Conservation (phyloP, 257 asterid species). For the Gentiana macrophylla region DNA sequence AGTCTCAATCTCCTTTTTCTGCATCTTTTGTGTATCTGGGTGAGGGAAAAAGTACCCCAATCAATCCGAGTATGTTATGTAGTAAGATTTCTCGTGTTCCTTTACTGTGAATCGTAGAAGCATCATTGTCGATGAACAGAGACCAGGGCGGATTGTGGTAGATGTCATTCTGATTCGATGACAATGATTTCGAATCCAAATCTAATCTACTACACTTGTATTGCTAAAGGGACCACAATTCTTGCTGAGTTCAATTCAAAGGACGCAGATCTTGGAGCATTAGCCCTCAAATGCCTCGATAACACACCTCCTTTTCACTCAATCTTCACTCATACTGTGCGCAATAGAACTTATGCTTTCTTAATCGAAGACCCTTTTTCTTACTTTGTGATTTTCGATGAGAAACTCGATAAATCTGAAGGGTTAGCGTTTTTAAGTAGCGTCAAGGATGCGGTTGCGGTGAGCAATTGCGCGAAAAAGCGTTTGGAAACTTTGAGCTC, state of each 20-base stretch:
- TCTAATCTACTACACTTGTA: slow-evolving; percentile 59
- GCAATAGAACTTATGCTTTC: slow-evolving; percentile 52
- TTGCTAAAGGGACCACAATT: slow-evolving; percentile 52
- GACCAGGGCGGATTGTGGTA: slow-evolving; percentile 6
- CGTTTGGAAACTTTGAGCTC: slow-evolving; percentile 36
- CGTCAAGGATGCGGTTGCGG: slow-evolving; percentile 35
- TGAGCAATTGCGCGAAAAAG: slow-evolving; percentile 16
- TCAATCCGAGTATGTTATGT: not conserved
- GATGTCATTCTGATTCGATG: slow-evolving; percentile 3
- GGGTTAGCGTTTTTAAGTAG: slow-evolving; percentile 43
- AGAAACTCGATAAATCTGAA: slow-evolving; percentile 44
- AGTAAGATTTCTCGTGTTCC: not conserved
- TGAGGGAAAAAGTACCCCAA: too few species aligned
- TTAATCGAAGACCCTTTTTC: slow-evolving; percentile 40
- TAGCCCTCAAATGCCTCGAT: slow-evolving; percentile 64
- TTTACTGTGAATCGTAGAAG: too few species aligned
- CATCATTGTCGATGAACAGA: not conserved
- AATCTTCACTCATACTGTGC: slow-evolving; percentile 63
- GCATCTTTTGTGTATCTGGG: too few species aligned
- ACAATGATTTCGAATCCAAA: slow-evolving; percentile 49
- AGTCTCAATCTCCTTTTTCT: too few species aligned
- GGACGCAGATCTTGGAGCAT: slow-evolving; percentile 58
- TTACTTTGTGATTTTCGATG: slow-evolving; percentile 61
- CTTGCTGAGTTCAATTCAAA: slow-evolving; percentile 78
- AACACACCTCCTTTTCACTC: slow-evolving; percentile 63